Base-by-base conservation (phyloP, 2,329 filamentous ascomycete genomes). In the Ascochyta lentis region DNA sequence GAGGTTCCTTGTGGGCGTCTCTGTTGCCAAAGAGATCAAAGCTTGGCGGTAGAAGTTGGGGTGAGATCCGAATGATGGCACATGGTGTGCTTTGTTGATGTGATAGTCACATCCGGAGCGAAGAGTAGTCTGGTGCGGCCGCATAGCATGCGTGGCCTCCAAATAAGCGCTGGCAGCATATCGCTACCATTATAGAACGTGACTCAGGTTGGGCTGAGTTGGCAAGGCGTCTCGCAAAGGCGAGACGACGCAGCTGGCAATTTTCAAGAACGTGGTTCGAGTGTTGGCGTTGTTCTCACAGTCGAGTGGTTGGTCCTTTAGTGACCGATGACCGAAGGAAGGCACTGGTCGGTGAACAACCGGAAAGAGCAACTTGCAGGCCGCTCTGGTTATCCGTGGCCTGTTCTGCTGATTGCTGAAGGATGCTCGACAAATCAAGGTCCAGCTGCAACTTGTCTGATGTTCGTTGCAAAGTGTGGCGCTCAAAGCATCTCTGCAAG, bases 131-230 rank as follows among this genome's bases (percentile, higher is more conserved):
- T 31, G 33, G 19, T 50, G 47, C 42, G 37, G 53, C 42, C 38
- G 41, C 45, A 38, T 33, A 40, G 39, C 22, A 23, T 43, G 38
- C 22, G 29, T 43, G 38, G 23, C 13, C 38, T 37, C 6, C 33
- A 31, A 23, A 39, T 15, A 23, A 23, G n/a, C 26, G 33, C 45
- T 22, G 33, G 44, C 26, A 42, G 38, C 23, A 43, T 26, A 51
- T 43, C n/a, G n/a, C 37, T 56, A 9, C 53, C 27, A n/a, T 27
- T 39, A 26, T 8, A 23, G 40, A 31, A 39, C 24, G 53, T 47
- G 29, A 56, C 47, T 51, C 47, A 19, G 43, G 24, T 6, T 39
- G 38, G 33, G 37, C 42, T 56, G 52, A 50, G 46, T 23, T 53
- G 43, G 35, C 37, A 13, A 50, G 46, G 41, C 52, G 46, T 55